These are phyloP conservation scores for Aotearoamyces nothofagi DNA, from an alignment of 2,329 filamentous ascomycete species.

Conservation along the genomic window DNA sequence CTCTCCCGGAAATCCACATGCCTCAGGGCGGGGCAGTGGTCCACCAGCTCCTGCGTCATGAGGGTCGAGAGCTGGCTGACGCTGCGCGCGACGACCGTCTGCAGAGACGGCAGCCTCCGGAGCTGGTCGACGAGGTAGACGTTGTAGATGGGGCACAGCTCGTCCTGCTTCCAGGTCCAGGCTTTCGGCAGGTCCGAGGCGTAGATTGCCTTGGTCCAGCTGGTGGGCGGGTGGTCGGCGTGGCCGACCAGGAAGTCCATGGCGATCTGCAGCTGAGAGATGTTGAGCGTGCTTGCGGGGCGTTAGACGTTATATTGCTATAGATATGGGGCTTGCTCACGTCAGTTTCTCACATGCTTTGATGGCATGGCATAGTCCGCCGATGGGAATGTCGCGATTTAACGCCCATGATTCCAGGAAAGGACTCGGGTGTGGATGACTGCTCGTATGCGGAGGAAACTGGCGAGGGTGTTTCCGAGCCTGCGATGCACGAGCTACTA, in stretches of 20 bases:
- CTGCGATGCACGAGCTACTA: no score
- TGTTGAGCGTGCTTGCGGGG: constrained; percentile 6
- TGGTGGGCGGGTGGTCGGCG: constrained; percentile 1
- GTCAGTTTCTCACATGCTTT: constrained; percentile 8
- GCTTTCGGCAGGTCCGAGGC: constrained; percentile 6
- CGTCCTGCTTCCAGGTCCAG: constrained; percentile 5
- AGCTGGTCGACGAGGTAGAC: constrained; percentile 8
- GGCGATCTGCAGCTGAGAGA: constrained; percentile 8
- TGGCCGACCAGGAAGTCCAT: constrained; percentile 7
- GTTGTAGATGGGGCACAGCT: constrained; percentile 5
- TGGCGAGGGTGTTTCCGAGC: no score
- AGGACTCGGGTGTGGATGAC: constrained; percentile 10
- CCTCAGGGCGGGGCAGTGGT: constrained; percentile 3
- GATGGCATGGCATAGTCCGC: constrained; percentile 11
- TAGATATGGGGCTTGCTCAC: constrained; percentile 2
- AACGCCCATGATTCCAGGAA: constrained; percentile 7
- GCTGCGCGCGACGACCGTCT: constrained; percentile 6
- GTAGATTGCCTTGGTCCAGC: constrained; percentile 5
- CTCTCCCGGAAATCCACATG: constrained; percentile 10
- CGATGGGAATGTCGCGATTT: constrained; percentile 10
- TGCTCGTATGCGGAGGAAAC: no score
- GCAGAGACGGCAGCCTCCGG: constrained; percentile 4
- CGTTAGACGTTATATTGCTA: constrained; percentile 4
- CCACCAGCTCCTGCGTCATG: constrained; percentile 3
- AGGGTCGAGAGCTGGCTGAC: constrained; percentile 7